phyloP scores from a whole-genome alignment of 306 rosid genomes.

The apple (Malus domestica) region ASM211411v1 NC_041804.1:1301501-1302000 shows the following conservation, averaged over 20 bases:
- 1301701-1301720: neutral
- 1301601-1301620: neutral
- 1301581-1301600: neutral
- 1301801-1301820: conserved; percentile 71
- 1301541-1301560: neutral
- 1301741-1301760: conserved; percentile 66
- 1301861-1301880: conserved; percentile 86
- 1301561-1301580: neutral
- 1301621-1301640: neutral
- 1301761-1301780: conserved; percentile 90
- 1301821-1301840: conserved; percentile 85
- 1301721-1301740: neutral
- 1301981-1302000: conserved; percentile 89
- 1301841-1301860: conserved; percentile 95
- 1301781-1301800: conserved; percentile 89
- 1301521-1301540: neutral
- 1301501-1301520: neutral
- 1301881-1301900: neutral
- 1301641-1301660: conserved; percentile 1
- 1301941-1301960: neutral
- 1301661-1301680: neutral
- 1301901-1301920: neutral
- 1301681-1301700: neutral
- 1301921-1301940: neutral
- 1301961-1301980: conserved; percentile 8